Conservation (phyloP, 441 rosid species). For the Populus tomentosa region DNA sequence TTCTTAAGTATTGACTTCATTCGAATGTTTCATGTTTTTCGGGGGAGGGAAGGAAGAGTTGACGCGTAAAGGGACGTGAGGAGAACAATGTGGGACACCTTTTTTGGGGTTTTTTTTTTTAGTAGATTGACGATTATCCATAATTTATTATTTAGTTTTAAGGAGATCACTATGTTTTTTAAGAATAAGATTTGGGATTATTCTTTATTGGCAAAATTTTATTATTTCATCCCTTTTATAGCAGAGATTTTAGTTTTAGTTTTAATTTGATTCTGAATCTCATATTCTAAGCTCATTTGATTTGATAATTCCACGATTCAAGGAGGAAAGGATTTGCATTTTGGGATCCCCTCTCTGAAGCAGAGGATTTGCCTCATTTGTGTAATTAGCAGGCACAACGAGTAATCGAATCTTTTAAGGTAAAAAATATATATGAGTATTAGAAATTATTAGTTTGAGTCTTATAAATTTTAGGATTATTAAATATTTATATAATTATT, state of each 20-base stretch:
- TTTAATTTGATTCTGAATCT: too few species aligned
- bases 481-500: too few species aligned
- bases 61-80: slow-evolving; percentile 26
- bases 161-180: not conserved
- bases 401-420: not conserved
- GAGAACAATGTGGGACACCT: slow-evolving; percentile 29
- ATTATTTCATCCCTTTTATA: not conserved
- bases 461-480: fast-evolving
- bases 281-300: not conserved
- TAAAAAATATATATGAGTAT: too few species aligned
- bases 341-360: not conserved
- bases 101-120: not conserved
- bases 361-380: not conserved
- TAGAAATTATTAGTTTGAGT: too few species aligned
- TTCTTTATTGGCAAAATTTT: not conserved
- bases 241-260: not conserved
- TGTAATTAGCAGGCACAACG: not conserved
- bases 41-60: slow-evolving; percentile 18
- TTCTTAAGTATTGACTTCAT: not conserved
- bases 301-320: not conserved
- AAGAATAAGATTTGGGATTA: not conserved
- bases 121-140: not conserved
- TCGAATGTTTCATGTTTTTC: slow-evolving; percentile 16
- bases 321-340: not conserved
- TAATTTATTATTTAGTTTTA: not conserved